phyloP scores from a whole-genome alignment of 2,329 filamentous ascomycete species.

The Fusarium gaditjirri region DNA sequence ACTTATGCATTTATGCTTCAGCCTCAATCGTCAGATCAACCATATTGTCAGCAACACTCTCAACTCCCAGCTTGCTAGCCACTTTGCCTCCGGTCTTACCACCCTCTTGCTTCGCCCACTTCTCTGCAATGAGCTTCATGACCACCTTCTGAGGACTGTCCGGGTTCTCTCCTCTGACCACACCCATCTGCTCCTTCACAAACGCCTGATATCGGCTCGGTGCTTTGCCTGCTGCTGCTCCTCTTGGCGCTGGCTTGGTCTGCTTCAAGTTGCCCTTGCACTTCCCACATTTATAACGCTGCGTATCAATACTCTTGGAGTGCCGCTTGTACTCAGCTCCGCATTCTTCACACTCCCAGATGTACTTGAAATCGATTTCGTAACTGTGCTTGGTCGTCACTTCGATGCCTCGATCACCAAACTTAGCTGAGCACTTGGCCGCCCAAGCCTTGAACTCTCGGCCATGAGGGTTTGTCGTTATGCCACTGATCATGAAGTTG shows the following conservation, averaged over 20 bases:
- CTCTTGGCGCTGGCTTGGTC: slow-evolving; percentile 76
- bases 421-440: slow-evolving; percentile 62
- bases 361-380: slow-evolving; percentile 90
- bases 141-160: slow-evolving; percentile 72
- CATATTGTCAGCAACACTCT: slow-evolving; percentile 39
- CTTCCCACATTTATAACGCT: slow-evolving; percentile 77
- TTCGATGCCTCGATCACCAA: slow-evolving; percentile 71
- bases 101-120: slow-evolving; percentile 66
- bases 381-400: slow-evolving; percentile 94
- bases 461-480: slow-evolving; percentile 83
- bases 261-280: slow-evolving; percentile 80
- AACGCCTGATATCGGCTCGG: slow-evolving; percentile 61
- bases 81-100: slow-evolving; percentile 33
- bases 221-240: slow-evolving; percentile 18
- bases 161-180: slow-evolving; percentile 66
- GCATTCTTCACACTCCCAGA: slow-evolving; percentile 82
- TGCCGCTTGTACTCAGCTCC: slow-evolving; percentile 81
- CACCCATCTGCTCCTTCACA: slow-evolving; percentile 75
- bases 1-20: slow-evolving; percentile 23
- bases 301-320: slow-evolving; percentile 82
- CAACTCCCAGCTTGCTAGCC: slow-evolving; percentile 29
- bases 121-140: slow-evolving; percentile 73
- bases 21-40: slow-evolving; percentile 43
- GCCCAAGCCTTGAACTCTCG: slow-evolving; percentile 84
- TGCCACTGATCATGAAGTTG: slow-evolving; percentile 86